Evolutionary conservation across 208 protist species (phyloP), one percentile per base, ranked within the genome.

Genomic region (Crithidia expoeki): DNA sequence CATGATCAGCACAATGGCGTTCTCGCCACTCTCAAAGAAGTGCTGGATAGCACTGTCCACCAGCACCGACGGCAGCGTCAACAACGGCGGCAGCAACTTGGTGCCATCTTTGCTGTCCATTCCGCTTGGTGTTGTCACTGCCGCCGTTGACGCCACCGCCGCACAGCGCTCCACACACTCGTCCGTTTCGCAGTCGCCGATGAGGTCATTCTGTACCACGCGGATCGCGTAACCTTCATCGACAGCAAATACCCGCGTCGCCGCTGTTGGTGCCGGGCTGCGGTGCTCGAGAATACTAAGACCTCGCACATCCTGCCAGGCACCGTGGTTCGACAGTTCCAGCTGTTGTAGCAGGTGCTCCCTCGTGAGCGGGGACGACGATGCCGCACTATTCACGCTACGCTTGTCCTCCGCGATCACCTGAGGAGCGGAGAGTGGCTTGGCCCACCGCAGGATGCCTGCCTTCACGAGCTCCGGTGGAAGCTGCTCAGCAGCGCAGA

Each of bases 111-210:
- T 21, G 58, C n/a, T n/a, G n/a, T n/a, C n/a, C n/a, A n/a, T n/a
- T n/a, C n/a, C n/a, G n/a, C 12, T 33, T 21, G 19, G 58, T 44
- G 38, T 36, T 5, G 50, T 30, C 44, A 9, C 58, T 27, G 52
- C 4, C 10, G 9, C 12, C 4, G 1, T 0, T 19, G 7, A 16
- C 17, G 12, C 33, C 23, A 21, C 33, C 0, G 59, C 47, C 3
- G 68, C 40, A 32, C 69, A 74, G 38, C 69, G 63, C 56, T 68
- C 64, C 9, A 86, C 44, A 21, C 74, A 81, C 68, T 86, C 81
- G 55, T 86, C 77, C 34, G 67, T 76, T 40, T 72, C 47, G 42
- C 76, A 86, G 52, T 71, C 64, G 46, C 81, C 69, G 51, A 67
- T 56, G 17, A 56, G 42, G n/a, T 68, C 72, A 40, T 52, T 59